Base-by-base conservation (phyloP, 805 yeast species). In the Hanseniaspora jakobsenii region DNA sequence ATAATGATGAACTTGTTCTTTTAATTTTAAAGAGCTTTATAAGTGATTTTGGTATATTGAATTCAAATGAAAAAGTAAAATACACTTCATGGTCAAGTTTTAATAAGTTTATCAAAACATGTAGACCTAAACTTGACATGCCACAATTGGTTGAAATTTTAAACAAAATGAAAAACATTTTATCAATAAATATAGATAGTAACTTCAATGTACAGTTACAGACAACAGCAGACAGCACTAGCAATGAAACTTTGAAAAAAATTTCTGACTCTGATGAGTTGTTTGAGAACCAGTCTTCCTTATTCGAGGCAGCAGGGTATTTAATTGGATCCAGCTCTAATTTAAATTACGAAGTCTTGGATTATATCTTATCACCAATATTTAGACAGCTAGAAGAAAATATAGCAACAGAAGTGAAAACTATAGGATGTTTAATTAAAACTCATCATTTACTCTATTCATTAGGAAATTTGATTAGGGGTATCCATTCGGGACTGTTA, bases 61-160 rank as follows among this genome's bases (percentile, higher is more conserved):
- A 80, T 62, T 66, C 70, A 4, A 69, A 72, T 51, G 80, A 72
- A 47, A 80, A 76, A 49, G 95, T 87, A 3, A 77, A 86, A 54
- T 69, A 75, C 46, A 77, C 96, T 59, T 72, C 93, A 32, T 91
- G 97, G 95, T 89, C 84, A 59, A 66, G 87, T 50, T 84, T 89
- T 53, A 78, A 78, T 55, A 73, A 94, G 58, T 82, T 87, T 55
- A 70, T 86, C 49, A 84, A 81, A 57, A 66, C 80, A 37, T 78
- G 89, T 2, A 80, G 77, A 55, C 85, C 86, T 29, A 64, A 72
- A 38, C 62, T 77, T 32, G 71, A 77, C 24, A 71, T 66, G 36
- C 60, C 52, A 46, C 62, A 66, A 47, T 66, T 73, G 54, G 78
- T 72, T 32, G 75, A 72, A 50, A 68, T 81, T 27, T 69, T 87